A percentile compares a stretch with the other conserved stretches of the same genome.
These are phyloP conservation scores for Teratosphaeria viscida DNA, from an alignment of 2,329 filamentous ascomycete genomes.

Conservation along the genomic window DNA sequence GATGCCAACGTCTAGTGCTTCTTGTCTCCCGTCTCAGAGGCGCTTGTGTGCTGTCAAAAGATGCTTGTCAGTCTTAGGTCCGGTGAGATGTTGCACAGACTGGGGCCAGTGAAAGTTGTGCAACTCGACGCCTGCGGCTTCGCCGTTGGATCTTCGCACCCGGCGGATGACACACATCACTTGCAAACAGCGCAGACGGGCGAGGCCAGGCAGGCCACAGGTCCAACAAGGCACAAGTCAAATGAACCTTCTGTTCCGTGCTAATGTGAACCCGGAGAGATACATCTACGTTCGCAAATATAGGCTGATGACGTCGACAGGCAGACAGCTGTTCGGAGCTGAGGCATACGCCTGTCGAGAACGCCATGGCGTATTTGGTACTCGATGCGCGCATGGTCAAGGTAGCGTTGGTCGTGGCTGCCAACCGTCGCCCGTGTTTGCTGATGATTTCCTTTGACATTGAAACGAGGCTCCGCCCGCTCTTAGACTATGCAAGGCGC, in stretches of 20 bases:
- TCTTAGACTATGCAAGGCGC: conserved; percentile 3
- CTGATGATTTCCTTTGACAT: conserved; percentile 1
- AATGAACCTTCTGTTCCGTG: not conserved
- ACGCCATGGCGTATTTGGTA: conserved; percentile 2
- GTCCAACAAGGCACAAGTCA: not conserved
- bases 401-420: conserved; percentile 5
- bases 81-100: not conserved
- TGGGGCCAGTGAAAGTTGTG: not conserved
- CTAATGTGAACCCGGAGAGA: not conserved
- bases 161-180: not conserved
- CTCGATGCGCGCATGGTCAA: conserved; percentile 2
- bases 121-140: not conserved
- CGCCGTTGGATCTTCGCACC: not conserved
- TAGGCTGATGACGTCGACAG: not conserved
- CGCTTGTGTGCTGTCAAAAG: not conserved
- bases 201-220: not conserved
- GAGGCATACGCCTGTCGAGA: not conserved
- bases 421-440: conserved; percentile 5
- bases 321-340: not conserved
- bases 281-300: not conserved
- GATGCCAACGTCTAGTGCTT: not conserved
- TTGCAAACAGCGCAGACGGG: not conserved
- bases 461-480: not conserved
- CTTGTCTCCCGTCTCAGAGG: not conserved
- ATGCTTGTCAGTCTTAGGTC: not conserved